These are phyloP conservation scores for Clohesyomyces aquaticus DNA, from an alignment of 495 filamentous ascomycete genomes.

Conservation along the genomic window DNA sequence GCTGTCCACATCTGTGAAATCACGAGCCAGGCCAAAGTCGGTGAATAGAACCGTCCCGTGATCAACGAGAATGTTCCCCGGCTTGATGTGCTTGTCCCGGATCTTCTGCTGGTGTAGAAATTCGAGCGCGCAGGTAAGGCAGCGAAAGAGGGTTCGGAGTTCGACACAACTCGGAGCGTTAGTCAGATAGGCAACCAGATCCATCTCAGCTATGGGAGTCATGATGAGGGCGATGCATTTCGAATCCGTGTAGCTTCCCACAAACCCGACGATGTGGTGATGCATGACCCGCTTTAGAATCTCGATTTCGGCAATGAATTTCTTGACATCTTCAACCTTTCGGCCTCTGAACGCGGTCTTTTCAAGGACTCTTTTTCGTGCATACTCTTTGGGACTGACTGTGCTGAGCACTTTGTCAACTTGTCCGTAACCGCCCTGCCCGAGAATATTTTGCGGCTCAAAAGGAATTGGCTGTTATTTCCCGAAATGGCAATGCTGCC, in stretches of 20 bases:
- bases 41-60: constrained; percentile 44
- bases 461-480: constrained; percentile 21
- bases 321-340: constrained; percentile 20
- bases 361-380: constrained; percentile 23
- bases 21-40: constrained; percentile 51
- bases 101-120: constrained; percentile 48
- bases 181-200: constrained; percentile 33
- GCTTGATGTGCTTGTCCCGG: constrained; percentile 53
- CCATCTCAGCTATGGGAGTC: constrained; percentile 45
- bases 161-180: constrained; percentile 7
- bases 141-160: constrained; percentile 49
- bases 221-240: constrained; percentile 45
- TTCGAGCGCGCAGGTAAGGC: constrained; percentile 45
- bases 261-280: constrained; percentile 29
- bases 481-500: constrained; percentile 18
- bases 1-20: constrained; percentile 41
- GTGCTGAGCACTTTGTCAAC: constrained; percentile 29
- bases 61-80: constrained; percentile 51
- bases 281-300: constrained; percentile 32
- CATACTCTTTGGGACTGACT: constrained; percentile 25
- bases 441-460: constrained; percentile 15
- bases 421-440: constrained; percentile 18
- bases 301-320: constrained; percentile 25
- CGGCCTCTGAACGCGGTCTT: constrained; percentile 8
- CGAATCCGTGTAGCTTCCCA: constrained; percentile 46